These are phyloP conservation scores for Scalesia atractyloides DNA, from an alignment of 129 eudicot genomes.

Conservation along the genomic window DNA sequence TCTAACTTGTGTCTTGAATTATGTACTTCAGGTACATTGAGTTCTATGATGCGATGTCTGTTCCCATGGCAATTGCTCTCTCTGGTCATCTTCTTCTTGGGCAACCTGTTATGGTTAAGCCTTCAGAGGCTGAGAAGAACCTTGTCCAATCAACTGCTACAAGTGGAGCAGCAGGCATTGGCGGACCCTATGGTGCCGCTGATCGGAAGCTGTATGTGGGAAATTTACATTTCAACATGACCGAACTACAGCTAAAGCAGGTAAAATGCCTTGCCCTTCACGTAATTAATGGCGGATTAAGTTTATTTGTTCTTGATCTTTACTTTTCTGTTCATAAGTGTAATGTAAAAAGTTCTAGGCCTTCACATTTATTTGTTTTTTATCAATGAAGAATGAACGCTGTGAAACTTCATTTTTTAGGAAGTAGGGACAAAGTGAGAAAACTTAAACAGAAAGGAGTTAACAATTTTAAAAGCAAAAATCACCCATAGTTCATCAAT, in stretches of 20 bases:
- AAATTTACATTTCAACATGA: constrained; percentile 93
- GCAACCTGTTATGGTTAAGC: constrained; percentile 95
- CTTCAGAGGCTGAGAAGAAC: constrained; percentile 94
- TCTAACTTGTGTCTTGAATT: not conserved
- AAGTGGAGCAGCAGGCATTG: constrained; percentile 58
- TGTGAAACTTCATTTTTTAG: no score
- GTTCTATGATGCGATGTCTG: constrained; percentile 50
- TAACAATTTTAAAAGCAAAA: no score
- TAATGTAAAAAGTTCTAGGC: not conserved
- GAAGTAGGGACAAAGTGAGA: no score
- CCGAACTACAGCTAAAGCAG: constrained; percentile 90
- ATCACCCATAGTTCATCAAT: no score
- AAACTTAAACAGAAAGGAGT: no score
- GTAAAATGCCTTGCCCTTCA: constrained; percentile 21
- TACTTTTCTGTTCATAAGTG: not conserved
- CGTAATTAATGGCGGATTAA: not conserved
- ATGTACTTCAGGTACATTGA: constrained; percentile 25
- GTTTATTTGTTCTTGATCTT: not conserved
- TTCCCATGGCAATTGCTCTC: constrained; percentile 88
- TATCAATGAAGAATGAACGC: not conserved
- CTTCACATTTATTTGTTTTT: not conserved
- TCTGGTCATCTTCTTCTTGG: constrained; percentile 89
- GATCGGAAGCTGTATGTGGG: constrained; percentile 97
- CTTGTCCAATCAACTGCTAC: constrained; percentile 85
- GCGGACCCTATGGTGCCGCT: constrained; percentile 84